Percentiles rank a stretch among this genome's conserved stretches.
phyloP scores from a whole-genome alignment of 164 flowering plant species.

The Platanus orientalis region DNA sequence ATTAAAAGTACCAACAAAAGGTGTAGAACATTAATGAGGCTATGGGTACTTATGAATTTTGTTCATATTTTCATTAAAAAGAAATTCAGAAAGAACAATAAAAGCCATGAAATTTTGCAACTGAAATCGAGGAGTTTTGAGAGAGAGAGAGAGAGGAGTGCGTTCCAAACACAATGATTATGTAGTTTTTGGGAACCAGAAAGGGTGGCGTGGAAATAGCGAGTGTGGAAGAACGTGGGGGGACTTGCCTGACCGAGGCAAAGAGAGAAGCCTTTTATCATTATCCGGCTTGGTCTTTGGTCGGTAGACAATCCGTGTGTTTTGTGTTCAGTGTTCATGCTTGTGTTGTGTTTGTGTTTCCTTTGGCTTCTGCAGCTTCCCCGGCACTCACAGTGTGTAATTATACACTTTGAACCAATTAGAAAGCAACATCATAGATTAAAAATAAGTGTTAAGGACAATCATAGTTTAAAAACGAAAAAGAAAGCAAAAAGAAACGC shows the following conservation, averaged over 20 bases:
- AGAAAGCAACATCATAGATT: conserved; percentile 27
- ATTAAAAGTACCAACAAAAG: too few relatives aligned
- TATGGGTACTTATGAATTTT: conserved; percentile 8
- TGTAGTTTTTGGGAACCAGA: conserved; percentile 71
- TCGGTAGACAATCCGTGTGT: conserved; percentile 72
- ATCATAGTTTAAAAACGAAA: background rate
- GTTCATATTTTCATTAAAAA: background rate
- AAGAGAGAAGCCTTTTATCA: conserved; percentile 37
- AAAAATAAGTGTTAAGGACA: too few relatives aligned
- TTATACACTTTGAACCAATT: conserved; percentile 41
- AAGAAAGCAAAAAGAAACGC: conserved; percentile 3
- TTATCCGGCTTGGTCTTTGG: conserved; percentile 43
- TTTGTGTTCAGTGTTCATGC: conserved; percentile 40
- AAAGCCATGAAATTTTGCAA: conserved; percentile 13
- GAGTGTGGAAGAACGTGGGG: conserved; percentile 49
- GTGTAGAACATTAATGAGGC: too few relatives aligned
- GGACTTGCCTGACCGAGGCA: conserved; percentile 47
- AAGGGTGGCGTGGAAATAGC: conserved; percentile 63
- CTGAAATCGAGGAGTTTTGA: conserved; percentile 32
- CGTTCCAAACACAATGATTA: conserved; percentile 98
- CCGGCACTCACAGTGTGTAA: conserved; percentile 34
- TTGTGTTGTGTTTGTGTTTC: conserved; percentile 20
- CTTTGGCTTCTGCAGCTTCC: conserved; percentile 9
- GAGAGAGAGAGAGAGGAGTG: conserved; percentile 47
- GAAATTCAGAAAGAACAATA: conserved; percentile 3